Base-by-base conservation (phyloP, 2,329 filamentous ascomycete species). In the Aureobasidium sp. region DNA sequence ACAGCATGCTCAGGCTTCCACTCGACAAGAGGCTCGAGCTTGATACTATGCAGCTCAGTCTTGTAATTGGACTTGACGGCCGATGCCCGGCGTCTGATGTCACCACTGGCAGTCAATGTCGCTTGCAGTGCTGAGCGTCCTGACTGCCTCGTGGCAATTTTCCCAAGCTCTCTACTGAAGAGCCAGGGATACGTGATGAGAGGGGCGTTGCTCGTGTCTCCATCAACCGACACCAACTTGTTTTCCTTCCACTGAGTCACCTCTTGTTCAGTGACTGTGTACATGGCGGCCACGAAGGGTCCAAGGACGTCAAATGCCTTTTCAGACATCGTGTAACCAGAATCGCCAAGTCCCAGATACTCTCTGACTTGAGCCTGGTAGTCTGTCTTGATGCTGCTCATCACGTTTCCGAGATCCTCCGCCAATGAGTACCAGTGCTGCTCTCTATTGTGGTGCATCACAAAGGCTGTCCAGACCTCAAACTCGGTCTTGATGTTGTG, bases 181-280 rank as follows among this genome's bases (percentile, higher is more conserved):
- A 97, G 78, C 94, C 94, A 99, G 0, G 94, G 93, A 68, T 97
- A 97, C 63, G 88, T 94, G 68, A 97, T 94, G 9, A 97, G 78
- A 0, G 94, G 93, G 80, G 91, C 87, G 2, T 77, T 76, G 9
- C 78, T 78, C 9, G 17, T 17, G 17, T 62, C 2, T 78, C 69
- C 12, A 74, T 75, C 69, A 76, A 71, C 25, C 74, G 71, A 14
- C 70, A 68, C 75, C n/a, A 71, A 62, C 2, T 72, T 71, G 39
- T 85, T 82, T 22, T 77, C 73, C 5, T 87, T 73, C 0, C 87
- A 87, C 31, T 80, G 76, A 17, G 80, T 79, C 36, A 89, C 81
- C 70, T 96, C 86, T 58, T 87, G 79, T 41, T 87, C 84, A 0
- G 93, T 96, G 29, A 95, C 84, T 22, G 80, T 84, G 74, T 99